A percentile compares a stretch with the other conserved stretches of the same genome.
Conservation (phyloP, 257 asterid genomes). For the Striga asiatica region DNA sequence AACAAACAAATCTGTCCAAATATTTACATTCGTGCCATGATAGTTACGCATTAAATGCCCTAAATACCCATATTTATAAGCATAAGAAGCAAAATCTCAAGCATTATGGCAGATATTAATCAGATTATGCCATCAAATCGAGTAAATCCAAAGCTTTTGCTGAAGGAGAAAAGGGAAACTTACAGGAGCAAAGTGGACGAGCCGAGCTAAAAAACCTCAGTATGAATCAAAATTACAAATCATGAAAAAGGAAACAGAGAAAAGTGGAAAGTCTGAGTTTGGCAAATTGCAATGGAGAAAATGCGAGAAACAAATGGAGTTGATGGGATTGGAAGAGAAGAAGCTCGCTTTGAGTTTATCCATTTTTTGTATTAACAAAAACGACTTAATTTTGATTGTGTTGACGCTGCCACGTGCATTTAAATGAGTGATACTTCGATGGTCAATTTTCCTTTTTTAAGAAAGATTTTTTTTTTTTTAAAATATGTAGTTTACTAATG, state of each 20-base stretch:
- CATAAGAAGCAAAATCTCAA: neutral
- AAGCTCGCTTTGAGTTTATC: neutral
- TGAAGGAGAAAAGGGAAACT: slow-evolving; percentile 8
- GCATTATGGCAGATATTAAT: slow-evolving; percentile 10
- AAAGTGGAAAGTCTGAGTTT: too few relatives aligned
- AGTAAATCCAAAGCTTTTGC: neutral
- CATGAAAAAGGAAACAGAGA: neutral
- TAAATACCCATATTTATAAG: neutral
- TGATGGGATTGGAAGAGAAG: slow-evolving; percentile 9
- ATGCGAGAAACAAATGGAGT: slow-evolving; percentile 1
- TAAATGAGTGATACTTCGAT: slow-evolving; percentile 7
- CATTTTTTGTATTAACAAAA: neutral
- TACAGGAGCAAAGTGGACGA: slow-evolving; percentile 13
- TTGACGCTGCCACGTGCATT: neutral
- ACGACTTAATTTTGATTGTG: neutral
- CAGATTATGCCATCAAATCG: slow-evolving; percentile 11
- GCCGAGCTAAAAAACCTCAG: neutral
- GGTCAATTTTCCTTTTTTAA: neutral
- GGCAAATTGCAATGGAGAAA: neutral
- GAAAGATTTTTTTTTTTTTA: too few relatives aligned
- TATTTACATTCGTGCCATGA: too few relatives aligned
- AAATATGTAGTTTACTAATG: too few relatives aligned
- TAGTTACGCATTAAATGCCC: too few relatives aligned
- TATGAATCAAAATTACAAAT: neutral
- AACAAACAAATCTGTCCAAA: too few relatives aligned